These are phyloP conservation scores for Lactarius sp. DNA, from an alignment of 768 basidiomycete species.

Conservation along the genomic window DNA sequence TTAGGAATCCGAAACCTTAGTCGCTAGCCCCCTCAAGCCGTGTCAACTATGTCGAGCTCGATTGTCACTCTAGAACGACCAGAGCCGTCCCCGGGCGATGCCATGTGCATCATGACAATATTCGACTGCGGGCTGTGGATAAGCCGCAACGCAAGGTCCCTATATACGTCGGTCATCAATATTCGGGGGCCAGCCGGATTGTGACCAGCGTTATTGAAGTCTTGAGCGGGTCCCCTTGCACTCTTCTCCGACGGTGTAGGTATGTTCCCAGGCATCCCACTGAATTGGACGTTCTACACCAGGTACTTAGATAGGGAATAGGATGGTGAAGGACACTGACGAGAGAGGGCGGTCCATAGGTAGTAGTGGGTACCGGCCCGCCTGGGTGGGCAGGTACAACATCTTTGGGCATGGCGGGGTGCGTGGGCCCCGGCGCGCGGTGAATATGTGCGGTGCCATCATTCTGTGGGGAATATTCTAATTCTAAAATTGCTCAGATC, in stretches of 20 bases:
- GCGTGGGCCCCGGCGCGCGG: background rate
- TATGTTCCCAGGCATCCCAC: background rate
- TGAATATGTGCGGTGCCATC: background rate
- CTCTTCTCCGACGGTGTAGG: background rate
- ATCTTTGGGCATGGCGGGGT: background rate
- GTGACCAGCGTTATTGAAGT: background rate
- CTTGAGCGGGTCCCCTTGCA: background rate
- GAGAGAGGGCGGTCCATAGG: background rate
- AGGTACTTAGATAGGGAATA: background rate
- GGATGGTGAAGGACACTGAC: background rate
- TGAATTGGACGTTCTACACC: background rate
- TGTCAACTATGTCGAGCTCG: background rate
- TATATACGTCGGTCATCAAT: background rate
- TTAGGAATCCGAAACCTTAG: too few relatives aligned
- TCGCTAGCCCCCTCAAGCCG: background rate
- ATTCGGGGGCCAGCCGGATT: background rate
- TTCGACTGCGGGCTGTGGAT: conserved; percentile 2
- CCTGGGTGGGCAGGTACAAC: background rate
- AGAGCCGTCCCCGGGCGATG: background rate
- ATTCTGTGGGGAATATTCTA: background rate
- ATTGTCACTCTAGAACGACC: conserved; percentile 7
- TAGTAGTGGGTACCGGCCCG: background rate
- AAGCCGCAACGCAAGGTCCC: background rate
- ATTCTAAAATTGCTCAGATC: background rate
- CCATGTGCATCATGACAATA: background rate